Conservation (phyloP, 768 basidiomycete species). For the Xanthoconium stramineum region DNA sequence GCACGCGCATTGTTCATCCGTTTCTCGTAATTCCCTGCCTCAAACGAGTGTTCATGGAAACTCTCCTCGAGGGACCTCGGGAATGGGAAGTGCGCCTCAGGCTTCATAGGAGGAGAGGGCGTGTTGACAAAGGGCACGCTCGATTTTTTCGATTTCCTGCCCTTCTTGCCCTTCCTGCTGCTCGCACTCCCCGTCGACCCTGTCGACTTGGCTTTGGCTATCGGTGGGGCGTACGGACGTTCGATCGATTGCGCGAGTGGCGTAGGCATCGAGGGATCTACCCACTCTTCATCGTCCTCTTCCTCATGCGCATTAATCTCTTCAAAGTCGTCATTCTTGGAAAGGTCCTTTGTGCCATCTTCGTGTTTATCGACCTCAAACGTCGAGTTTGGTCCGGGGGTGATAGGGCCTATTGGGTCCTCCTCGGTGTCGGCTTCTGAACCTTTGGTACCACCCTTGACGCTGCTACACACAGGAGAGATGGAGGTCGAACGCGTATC, state of each 20-base stretch:
- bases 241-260: conserved; percentile 26
- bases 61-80: conserved; percentile 49
- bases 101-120: conserved; percentile 29
- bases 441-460: conserved; percentile 39
- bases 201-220: conserved; percentile 26
- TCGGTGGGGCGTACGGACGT: conserved; percentile 27
- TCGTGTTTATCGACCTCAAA: conserved; percentile 25
- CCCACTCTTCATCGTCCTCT: conserved; percentile 56
- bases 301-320: conserved; percentile 30
- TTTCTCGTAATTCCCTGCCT: conserved; percentile 33
- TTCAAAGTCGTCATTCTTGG: conserved; percentile 27
- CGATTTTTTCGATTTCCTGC: conserved; percentile 36
- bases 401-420: conserved; percentile 66
- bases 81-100: conserved; percentile 56
- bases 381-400: conserved; percentile 51
- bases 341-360: conserved; percentile 22
- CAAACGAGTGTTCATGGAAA: conserved; percentile 26
- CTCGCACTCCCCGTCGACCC: conserved; percentile 23
- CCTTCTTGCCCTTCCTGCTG: conserved; percentile 31
- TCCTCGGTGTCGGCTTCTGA: conserved; percentile 70
- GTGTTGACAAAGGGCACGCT: conserved; percentile 39
- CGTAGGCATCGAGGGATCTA: conserved; percentile 57
- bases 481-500: conserved; percentile 49
- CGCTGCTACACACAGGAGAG: conserved; percentile 38
- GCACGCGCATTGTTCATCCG: conserved; percentile 75